Evolutionary conservation across 345 rosid genomes (phyloP), one percentile per base, ranked within the genome.

Genomic region (Nasturtium officinale): DNA sequence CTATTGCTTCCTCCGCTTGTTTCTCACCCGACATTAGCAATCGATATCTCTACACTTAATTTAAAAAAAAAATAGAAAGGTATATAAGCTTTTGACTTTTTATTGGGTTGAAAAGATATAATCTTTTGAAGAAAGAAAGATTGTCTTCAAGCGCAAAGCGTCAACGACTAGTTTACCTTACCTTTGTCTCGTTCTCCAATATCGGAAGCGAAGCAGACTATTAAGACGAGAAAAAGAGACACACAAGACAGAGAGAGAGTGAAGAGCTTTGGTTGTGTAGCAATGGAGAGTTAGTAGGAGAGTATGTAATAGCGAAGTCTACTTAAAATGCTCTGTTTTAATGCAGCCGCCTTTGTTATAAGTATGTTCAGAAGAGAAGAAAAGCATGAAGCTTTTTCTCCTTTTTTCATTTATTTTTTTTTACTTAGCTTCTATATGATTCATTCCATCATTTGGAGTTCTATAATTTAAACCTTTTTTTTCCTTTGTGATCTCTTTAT

Each of bases 1-100:
- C 98, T 76, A 87, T 92, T 35, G 98, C 94, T 78, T 88, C 98
- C 73, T 92, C 98, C 75, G 94, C 88, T 83, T 89, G 98, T 87
- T 87, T 89, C 82, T 83, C 90, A 33, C 84, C 61, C 87, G 81
- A 80, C 98, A 92, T 92, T 87, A 80, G 56, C 52, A 3, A 58
- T 37, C 13, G 28, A 72, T 53, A 12, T 29, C 16, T 54, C 6
- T 4, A 18, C n/a, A 7, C 35, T 16, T 6, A 52, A 23, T 20
- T 9, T 23, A 20, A 7, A 10, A 3, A 48, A 28, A 6, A 37
- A 16, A 29, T 3, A 7, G 5, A 42, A 55, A 42, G 6, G 21
- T 55, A 55, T 3, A 1, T 5, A 52, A 11, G 33, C 35, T 46
- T 15, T 47, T 3, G 35, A 21, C 16, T 9, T 20, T 9, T 25